A percentile compares a stretch with the other conserved stretches of the same genome.
phyloP scores from a whole-genome alignment of 1,139 yeast genomes.

The Magnusiomyces sp. region DNA sequence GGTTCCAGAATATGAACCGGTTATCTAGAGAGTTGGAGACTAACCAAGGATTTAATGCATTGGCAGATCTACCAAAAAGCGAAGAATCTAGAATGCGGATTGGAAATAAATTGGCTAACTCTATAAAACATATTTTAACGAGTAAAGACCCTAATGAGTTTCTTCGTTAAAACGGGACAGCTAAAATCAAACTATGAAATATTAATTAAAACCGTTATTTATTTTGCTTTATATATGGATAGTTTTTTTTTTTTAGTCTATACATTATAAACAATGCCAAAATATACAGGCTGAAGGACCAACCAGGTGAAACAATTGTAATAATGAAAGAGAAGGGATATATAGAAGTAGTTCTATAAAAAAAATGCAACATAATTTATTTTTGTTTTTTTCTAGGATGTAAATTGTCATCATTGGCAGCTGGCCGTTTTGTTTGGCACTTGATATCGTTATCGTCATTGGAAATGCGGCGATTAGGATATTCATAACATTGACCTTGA shows the following conservation, averaged over 20 bases:
- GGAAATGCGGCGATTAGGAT: constrained; percentile 35
- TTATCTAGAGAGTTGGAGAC: not conserved
- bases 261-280: no score
- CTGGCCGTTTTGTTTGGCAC: not conserved
- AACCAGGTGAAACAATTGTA: no score
- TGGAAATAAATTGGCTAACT: not conserved
- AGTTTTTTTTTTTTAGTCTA: no score
- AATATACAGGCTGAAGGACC: no score
- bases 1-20: not conserved
- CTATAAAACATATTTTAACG: not conserved
- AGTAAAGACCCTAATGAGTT: not conserved
- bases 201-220: no score
- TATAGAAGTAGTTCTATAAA: no score
- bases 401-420: not conserved
- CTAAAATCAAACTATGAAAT: no score
- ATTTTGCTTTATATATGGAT: no score
- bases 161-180: not conserved
- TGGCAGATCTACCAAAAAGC: not conserved
- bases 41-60: not conserved
- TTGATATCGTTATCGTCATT: constrained; percentile 34
- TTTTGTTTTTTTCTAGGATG: constrained; percentile 1
- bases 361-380: not conserved
- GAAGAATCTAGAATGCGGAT: not conserved
- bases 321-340: no score
- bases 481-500: constrained; percentile 30